phyloP scores from a whole-genome alignment of 2,329 filamentous ascomycete species.

The Mycosphaerella sp. region DNA sequence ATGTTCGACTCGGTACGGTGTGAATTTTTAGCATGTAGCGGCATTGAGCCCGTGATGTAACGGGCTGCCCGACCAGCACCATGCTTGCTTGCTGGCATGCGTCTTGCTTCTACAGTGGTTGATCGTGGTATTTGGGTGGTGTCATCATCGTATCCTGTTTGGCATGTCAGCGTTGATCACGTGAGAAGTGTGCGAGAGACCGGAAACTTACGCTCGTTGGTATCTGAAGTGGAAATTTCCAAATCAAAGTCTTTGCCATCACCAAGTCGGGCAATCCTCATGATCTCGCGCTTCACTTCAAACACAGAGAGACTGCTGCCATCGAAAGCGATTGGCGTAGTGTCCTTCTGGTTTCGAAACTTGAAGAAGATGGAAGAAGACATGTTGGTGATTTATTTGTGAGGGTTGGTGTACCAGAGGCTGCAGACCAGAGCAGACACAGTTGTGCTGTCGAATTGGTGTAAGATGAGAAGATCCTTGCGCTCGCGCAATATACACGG shows the following conservation, averaged over 20 bases:
- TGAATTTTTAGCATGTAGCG: slow-evolving; percentile 75
- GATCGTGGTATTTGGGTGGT: slow-evolving; percentile 95
- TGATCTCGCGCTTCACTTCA: slow-evolving; percentile 98
- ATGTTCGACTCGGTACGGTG: slow-evolving; percentile 56
- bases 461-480: slow-evolving; percentile 12
- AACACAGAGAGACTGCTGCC: slow-evolving; percentile 97
- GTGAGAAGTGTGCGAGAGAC: background rate
- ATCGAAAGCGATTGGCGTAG: slow-evolving; percentile 90
- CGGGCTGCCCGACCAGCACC: slow-evolving; percentile 86
- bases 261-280: slow-evolving; percentile 84
- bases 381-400: slow-evolving; percentile 52
- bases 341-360: slow-evolving; percentile 98
- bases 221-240: slow-evolving; percentile 87
- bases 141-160: slow-evolving; percentile 88
- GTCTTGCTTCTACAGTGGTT: slow-evolving; percentile 83
- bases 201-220: slow-evolving; percentile 66
- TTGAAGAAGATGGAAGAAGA: slow-evolving; percentile 99
- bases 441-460: slow-evolving; percentile 6
- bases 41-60: slow-evolving; percentile 96
- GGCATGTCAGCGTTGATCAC: slow-evolving; percentile 21
- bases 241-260: slow-evolving; percentile 97
- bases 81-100: slow-evolving; percentile 73
- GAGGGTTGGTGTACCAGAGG: slow-evolving; percentile 1
- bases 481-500: slow-evolving; percentile 14
- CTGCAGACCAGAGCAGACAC: slow-evolving; percentile 6